Evolutionary conservation across 495 filamentous ascomycete genomes (phyloP), one percentile per base, ranked within the genome.

Genomic region (Penicillium roqueforti): DNA sequence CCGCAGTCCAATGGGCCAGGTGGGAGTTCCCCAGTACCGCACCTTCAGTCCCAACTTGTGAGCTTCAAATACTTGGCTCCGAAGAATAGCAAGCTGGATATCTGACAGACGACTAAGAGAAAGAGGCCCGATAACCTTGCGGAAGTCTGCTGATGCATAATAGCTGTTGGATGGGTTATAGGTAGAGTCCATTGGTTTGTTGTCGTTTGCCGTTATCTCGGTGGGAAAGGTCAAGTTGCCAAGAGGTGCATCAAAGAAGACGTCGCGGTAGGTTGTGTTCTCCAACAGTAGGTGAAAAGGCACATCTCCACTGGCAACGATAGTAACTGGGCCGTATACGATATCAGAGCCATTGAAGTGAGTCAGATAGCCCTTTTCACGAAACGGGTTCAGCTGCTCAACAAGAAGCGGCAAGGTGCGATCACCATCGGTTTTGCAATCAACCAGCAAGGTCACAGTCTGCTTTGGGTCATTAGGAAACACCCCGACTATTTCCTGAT

Each of bases 241-340:
- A 4, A 87, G 70, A 0, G 85, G 85, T 1, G 87, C 85, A 59
- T 89, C 88, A 60, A 83, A 87, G 68, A 91, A 88, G 39, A 82
- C 75, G 62, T 87, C 83, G 5, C 82, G 72, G 49, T 80, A 75
- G 4, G 70, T 75, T 20, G 71, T 45, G 47, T 82, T 82, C 1
- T 62, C 18, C 11, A 68, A 56, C 8, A 67, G 37, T 13, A 52
- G 55, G 4, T 73, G 31, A 38, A 74, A 86, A 0, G 84, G 80
- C 0, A 83, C 80, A 50, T 80, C 76, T 16, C 89, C 89, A 0
- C 83, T 87, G 2, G 78, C 82, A 1, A 92, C 83, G 3, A 93
- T 75, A 0, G 87, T 93, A 31, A 95, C 61, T 7, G 81, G 82
- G 4, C 86, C 67, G 1, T 63, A 52, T 14, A 70, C 38, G 4